These are phyloP conservation scores for Ascoidea asiatica DNA, from an alignment of 805 yeast species.

Conservation along the genomic window DNA sequence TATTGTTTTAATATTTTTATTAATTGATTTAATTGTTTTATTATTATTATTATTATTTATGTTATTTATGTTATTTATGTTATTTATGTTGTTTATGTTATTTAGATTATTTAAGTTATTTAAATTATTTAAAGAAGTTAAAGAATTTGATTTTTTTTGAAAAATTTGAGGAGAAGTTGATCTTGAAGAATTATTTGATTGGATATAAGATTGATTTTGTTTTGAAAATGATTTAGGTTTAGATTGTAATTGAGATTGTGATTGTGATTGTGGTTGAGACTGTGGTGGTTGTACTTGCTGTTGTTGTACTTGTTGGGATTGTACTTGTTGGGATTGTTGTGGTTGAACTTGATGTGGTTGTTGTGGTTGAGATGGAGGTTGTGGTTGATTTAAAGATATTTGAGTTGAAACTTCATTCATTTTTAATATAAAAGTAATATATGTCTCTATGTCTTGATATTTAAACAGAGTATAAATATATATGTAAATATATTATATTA, in stretches of 20 bases:
- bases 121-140: too few species aligned
- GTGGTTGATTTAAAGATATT: background rate
- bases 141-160: background rate
- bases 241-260: background rate
- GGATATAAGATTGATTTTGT: background rate
- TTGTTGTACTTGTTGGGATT: background rate
- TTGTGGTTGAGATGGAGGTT: background rate
- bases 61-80: background rate
- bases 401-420: background rate
- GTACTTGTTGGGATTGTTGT: background rate
- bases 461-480: too few species aligned
- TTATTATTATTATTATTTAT: too few species aligned
- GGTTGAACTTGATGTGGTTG: background rate
- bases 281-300: background rate
- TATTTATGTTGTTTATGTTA: background rate
- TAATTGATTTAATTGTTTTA: too few species aligned
- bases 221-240: background rate
- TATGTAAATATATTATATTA: too few species aligned
- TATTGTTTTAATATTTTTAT: too few species aligned
- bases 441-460: too few species aligned
- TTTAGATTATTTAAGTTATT: background rate
- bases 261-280: background rate
- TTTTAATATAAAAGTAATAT: background rate
- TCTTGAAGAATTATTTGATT: background rate
- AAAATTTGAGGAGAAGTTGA: background rate